Evolutionary conservation across 176 grass and related monocot species (phyloP).

Genomic region (Paspalum vaginatum): DNA sequence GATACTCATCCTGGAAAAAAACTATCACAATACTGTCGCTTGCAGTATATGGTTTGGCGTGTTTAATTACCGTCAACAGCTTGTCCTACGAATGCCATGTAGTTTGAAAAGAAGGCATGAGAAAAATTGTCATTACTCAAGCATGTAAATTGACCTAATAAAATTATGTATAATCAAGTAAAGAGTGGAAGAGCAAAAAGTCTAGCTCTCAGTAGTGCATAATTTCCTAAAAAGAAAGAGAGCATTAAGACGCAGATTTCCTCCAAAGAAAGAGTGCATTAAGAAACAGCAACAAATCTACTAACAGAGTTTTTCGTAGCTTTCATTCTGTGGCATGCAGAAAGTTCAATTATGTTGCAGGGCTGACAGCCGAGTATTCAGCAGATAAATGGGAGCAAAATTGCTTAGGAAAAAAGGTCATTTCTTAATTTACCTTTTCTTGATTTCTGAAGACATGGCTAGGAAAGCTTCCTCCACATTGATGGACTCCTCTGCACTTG

Average conservation of each 20-base stretch:
- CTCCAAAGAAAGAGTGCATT: not conserved
- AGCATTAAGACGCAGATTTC: too few relatives aligned
- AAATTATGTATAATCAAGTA: not conserved
- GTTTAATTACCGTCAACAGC: too few relatives aligned
- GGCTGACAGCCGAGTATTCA: not conserved
- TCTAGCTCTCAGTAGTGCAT: not conserved
- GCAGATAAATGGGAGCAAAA: not conserved
- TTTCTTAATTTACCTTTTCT: constrained; percentile 63
- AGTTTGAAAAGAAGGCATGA: not conserved
- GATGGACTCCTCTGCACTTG: constrained; percentile 92
- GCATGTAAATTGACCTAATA: not conserved
- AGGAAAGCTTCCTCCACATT: constrained; percentile 97
- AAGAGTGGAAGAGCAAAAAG: not conserved
- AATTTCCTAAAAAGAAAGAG: too few relatives aligned
- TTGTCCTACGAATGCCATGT: too few relatives aligned
- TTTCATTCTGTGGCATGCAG: not conserved
- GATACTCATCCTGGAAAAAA: constrained; percentile 61
- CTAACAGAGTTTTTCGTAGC: not conserved
- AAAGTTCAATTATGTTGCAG: not conserved
- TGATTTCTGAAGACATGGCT: constrained; percentile 93
- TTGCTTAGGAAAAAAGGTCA: not conserved
- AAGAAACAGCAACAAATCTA: not conserved
- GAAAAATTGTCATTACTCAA: not conserved
- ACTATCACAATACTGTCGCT: too few relatives aligned
- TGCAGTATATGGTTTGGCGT: too few relatives aligned